Percentiles rank a stretch among this genome's conserved stretches.
Conservation (phyloP, 1,139 yeast genomes). For the Nematodospora anomalae region DNA sequence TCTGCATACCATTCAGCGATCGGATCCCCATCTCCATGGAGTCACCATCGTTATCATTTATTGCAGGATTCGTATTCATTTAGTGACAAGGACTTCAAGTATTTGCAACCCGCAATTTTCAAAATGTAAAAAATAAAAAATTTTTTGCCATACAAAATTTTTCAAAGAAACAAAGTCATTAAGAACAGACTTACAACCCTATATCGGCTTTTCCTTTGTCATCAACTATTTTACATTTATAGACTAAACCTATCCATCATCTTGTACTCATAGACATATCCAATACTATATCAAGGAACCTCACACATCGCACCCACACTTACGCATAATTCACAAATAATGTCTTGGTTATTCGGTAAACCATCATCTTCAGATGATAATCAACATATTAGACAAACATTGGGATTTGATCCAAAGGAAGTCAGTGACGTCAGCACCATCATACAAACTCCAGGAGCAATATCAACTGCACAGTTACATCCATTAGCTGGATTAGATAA, state of each 20-base stretch:
- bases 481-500: conserved; percentile 92
- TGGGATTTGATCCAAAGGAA: conserved; percentile 69
- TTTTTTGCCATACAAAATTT: not conserved
- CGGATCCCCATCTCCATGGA: too few relatives aligned
- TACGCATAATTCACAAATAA: conserved; percentile 17
- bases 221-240: too few relatives aligned
- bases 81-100: too few relatives aligned
- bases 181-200: too few relatives aligned
- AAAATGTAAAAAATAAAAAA: not conserved
- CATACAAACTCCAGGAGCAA: conserved; percentile 58
- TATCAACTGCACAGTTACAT: conserved; percentile 69
- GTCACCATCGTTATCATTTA: too few relatives aligned
- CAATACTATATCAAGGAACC: too few relatives aligned
- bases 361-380: conserved; percentile 17
- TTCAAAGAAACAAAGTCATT: not conserved
- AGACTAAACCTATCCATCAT: not conserved
- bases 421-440: conserved; percentile 65
- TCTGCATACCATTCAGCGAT: too few relatives aligned
- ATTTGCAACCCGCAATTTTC: not conserved
- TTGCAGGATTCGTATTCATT: too few relatives aligned
- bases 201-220: too few relatives aligned
- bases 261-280: not conserved
- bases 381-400: conserved; percentile 34
- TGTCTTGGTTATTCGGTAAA: conserved; percentile 75
- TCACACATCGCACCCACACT: conserved; percentile 5